Evolutionary conservation across 768 basidiomycete genomes (phyloP), one percentile per base, ranked within the genome.

Genomic region (Nidularia sp.): DNA sequence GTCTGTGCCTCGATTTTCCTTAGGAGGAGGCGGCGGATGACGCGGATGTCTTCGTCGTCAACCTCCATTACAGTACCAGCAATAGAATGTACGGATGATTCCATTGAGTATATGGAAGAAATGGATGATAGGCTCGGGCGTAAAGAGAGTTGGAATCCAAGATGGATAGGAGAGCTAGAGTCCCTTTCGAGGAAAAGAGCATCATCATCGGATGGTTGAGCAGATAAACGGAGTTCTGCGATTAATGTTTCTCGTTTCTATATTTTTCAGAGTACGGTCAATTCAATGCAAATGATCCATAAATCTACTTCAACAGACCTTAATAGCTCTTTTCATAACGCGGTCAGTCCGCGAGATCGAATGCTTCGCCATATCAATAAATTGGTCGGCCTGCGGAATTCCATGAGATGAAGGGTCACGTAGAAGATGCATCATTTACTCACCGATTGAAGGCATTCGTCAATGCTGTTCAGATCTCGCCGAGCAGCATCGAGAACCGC

Each of bases 31-130:
- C 85, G 74, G 10, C 85, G 84, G 34, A 88, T 70, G 29, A 76
- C 73, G 34, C 79, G 77, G 8, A 74, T 77, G 54, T 89, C 88
- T 46, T 88, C 81, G 51, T 86, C 86, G 55, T 83, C 83, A 35
- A 76, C 69, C 45, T 79, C 79, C 1, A 75, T 76, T 2, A 79
- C 57, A 0, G 80, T 80, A 3, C 71, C 73, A 5, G 78, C 70
- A 32, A 81, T 61, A 2, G 85, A 81, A n/a, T 72, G 53, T 46
- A 69, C 61, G n/a, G 71, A 69, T 6, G 76, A 78, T 6, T 68
- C 62, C 6, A 66, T 64, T 2, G 76, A 76, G 47, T 71, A 66
- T 9, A 78, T 67, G 22, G 77, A 77, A 2, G 73, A 66, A 10
- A 78, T 68, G 29, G 77, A 77, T 2, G 73, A 61, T 25, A 73